Evolutionary conservation across 306 rosid species (phyloP), one percentile per base, ranked within the genome.

Genomic region (Cucurbita pepo): DNA sequence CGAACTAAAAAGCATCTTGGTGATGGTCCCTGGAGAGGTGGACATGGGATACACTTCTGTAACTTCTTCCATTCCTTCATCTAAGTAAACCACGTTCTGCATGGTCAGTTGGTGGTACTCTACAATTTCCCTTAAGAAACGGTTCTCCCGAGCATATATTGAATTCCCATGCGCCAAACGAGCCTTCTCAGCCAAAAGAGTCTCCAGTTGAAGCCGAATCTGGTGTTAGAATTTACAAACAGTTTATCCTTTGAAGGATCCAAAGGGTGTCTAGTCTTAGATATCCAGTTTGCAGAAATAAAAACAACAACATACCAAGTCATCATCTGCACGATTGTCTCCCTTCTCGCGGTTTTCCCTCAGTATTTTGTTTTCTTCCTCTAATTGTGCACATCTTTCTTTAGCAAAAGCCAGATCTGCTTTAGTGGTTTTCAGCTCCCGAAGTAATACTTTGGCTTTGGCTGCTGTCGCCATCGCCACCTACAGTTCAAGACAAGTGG

Each of bases 391-490:
- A 82, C 90, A 86, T 51, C 99, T 82, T 45, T 90, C 96, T 79
- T 95, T 91, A 8, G 99, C 92, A 79, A 95, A 95, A 63, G 91
- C 88, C 71, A 95, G 73, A 77, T 95, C 97, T 18, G 99, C 97
- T 82, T 91, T 91, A 25, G 88, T 85, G 1, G 99, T 91, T 88
- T 95, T 95, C 83, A 89, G 92, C 85, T 91, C 99, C 19, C 97
- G 91, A 70, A 91, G 90, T 64, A 95, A 89, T 77, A 91, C 55
- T 82, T 95, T 95, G 70, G 99, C 99, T 82, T 95, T 95, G 72
- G 97, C 97, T 77, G 99, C 96, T 25, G 99, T 91, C 48, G 99
- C 99, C 99, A 95, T 82, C 25, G 97, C 97, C 79, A 95, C 97
- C 99, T 95, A 86, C 34, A 76, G 63, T 37, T 56, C 40, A 72